These are phyloP conservation scores for Rhynchospora breviuscula DNA, from an alignment of 176 grass and related monocot genomes.

Conservation along the genomic window DNA sequence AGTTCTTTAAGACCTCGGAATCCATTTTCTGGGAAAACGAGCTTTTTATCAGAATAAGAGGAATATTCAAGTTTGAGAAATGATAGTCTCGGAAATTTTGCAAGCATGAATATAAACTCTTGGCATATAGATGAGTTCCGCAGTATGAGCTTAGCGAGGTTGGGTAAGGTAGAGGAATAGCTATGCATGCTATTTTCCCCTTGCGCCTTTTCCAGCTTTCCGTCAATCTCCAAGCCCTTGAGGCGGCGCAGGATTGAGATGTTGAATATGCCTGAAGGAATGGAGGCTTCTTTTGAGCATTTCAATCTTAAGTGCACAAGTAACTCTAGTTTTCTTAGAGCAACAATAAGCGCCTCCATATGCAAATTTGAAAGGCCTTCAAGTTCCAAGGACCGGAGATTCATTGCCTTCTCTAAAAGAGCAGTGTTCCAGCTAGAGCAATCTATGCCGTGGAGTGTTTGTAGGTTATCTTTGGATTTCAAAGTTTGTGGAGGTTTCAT, in stretches of 20 bases:
- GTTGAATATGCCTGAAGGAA: conserved; percentile 22
- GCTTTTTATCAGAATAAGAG: neutral
- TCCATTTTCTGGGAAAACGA: conserved; percentile 25
- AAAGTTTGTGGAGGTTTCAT: neutral
- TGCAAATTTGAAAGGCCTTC: neutral
- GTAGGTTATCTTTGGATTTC: conserved; percentile 19
- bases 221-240: conserved; percentile 20
- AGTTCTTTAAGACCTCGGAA: conserved; percentile 25
- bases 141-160: conserved; percentile 27
- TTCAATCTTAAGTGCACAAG: conserved; percentile 22
- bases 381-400: conserved; percentile 21
- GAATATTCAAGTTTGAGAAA: neutral
- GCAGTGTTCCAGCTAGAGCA: neutral
- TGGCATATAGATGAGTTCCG: neutral
- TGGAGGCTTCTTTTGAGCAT: neutral
- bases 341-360: neutral
- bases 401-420: conserved; percentile 19
- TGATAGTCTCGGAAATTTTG: conserved; percentile 27
- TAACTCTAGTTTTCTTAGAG: conserved; percentile 24
- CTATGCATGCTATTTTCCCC: neutral
- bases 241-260: conserved; percentile 16
- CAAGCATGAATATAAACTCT: conserved; percentile 28
- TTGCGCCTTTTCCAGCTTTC: neutral
- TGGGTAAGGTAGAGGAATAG: conserved; percentile 18
- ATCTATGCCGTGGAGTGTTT: conserved; percentile 27